Conservation (phyloP, 2,329 filamentous ascomycete species). For the Trichophyton simii region DNA sequence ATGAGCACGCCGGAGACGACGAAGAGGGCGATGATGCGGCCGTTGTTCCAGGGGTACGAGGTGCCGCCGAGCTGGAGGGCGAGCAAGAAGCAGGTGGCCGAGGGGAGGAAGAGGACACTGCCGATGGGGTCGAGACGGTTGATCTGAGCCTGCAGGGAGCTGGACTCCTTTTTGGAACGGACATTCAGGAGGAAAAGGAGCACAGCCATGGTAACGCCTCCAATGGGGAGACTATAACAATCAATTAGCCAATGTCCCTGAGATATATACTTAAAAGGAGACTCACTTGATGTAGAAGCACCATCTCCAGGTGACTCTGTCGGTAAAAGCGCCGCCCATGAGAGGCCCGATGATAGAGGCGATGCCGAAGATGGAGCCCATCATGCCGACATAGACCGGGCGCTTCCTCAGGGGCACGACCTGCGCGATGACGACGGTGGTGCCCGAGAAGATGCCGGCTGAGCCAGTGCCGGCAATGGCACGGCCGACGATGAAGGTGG, state of each 20-base stretch:
- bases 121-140: conserved; percentile 14
- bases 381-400: conserved; percentile 9
- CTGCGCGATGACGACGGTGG: conserved; percentile 16
- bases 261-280: no score
- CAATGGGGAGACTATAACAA: conserved; percentile 7
- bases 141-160: conserved; percentile 8
- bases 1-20: conserved; percentile 14
- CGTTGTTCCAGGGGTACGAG: conserved; percentile 15
- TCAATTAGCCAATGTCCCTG: neutral
- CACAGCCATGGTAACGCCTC: conserved; percentile 2
- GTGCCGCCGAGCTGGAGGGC: conserved; percentile 19
- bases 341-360: conserved; percentile 11
- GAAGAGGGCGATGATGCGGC: conserved; percentile 15
- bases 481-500: conserved; percentile 14
- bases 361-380: conserved; percentile 10
- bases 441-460: conserved; percentile 29
- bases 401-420: conserved; percentile 9
- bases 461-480: conserved; percentile 30
- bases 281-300: conserved; percentile 6
- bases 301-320: conserved; percentile 12
- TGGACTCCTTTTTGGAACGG: neutral
- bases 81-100: conserved; percentile 16
- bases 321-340: conserved; percentile 11
- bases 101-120: conserved; percentile 36
- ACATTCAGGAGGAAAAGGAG: conserved; percentile 6